phyloP scores from a whole-genome alignment of 2,329 filamentous ascomycete species.

The Ceratocystiopsis minuta region DNA sequence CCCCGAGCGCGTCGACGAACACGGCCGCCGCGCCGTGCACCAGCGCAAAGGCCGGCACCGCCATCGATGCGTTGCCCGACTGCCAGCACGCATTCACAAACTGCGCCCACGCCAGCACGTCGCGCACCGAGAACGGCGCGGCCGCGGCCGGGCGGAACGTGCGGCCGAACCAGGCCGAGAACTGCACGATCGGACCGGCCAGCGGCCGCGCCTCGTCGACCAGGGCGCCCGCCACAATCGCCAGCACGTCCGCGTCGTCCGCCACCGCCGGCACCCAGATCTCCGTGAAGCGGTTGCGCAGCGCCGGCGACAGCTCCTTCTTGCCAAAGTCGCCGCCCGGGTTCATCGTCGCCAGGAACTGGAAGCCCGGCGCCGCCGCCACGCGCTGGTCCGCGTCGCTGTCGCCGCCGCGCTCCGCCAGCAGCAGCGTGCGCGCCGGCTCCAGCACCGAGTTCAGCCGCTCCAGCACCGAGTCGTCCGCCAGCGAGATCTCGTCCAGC shows the following conservation, averaged over 20 bases:
- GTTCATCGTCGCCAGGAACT: constrained; percentile 98
- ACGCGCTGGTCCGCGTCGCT: constrained; percentile 53
- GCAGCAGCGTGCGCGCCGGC: constrained; percentile 62
- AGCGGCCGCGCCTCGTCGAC: constrained; percentile 23
- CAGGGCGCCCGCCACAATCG: constrained; percentile 71
- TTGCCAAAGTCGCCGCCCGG: constrained; percentile 97
- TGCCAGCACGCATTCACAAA: constrained; percentile 59
- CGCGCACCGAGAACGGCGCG: constrained; percentile 73
- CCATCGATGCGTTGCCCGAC: neutral
- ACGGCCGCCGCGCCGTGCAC: constrained; percentile 88
- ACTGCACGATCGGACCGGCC: constrained; percentile 57
- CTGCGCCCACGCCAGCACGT: constrained; percentile 81
- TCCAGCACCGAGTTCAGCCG: constrained; percentile 93
- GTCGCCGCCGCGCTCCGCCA: constrained; percentile 77
- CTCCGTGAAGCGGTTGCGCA: constrained; percentile 93
- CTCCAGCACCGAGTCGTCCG: constrained; percentile 92
- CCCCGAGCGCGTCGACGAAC: constrained; percentile 86
- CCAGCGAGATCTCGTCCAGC: constrained; percentile 92
- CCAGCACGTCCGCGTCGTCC: constrained; percentile 66
- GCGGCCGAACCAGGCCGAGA: constrained; percentile 82
- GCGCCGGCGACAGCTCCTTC: constrained; percentile 82
- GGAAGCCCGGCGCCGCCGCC: constrained; percentile 59
- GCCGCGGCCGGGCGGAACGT: constrained; percentile 59
- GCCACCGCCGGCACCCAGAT: constrained; percentile 92
- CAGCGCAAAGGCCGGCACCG: constrained; percentile 22